Percentiles rank a stretch among this genome's conserved stretches.
Conservation (phyloP, 202 grass and related monocot species). For the Setaria italica region DNA sequence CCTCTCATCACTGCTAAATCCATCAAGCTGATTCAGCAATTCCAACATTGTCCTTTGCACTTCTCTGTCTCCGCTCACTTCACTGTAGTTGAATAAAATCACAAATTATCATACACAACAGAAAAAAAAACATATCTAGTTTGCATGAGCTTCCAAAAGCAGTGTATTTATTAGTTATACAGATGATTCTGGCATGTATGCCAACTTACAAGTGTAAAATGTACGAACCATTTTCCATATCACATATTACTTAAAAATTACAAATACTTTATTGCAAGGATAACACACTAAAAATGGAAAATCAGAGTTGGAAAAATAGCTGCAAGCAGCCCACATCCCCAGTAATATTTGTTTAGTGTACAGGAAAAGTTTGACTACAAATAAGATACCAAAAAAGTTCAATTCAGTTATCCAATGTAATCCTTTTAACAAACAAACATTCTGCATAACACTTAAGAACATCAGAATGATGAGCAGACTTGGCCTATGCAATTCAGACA, state of each 20-base stretch:
- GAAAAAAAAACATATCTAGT: not conserved
- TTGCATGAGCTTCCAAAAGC: not conserved
- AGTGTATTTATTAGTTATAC: not conserved
- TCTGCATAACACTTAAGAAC: not conserved
- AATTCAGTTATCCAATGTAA: not conserved
- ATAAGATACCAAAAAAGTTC: not conserved
- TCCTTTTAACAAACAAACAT: not conserved
- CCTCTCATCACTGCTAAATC: constrained; percentile 90
- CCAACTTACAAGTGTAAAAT: not conserved
- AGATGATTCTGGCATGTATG: not conserved
- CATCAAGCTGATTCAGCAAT: constrained; percentile 97
- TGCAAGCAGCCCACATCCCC: not conserved
- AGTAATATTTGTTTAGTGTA: not conserved
- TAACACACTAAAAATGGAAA: not conserved
- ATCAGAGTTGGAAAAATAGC: not conserved
- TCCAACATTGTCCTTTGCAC: constrained; percentile 93
- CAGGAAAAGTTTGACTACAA: not conserved
- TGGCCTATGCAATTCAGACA: constrained; percentile 15
- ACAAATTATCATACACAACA: constrained; percentile 9
- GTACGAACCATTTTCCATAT: not conserved
- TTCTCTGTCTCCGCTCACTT: constrained; percentile 91
- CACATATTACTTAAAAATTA: not conserved
- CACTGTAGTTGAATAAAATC: constrained; percentile 56
- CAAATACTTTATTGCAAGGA: not conserved
- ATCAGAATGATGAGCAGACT: not conserved